Evolutionary conservation across 2,329 filamentous ascomycete species (phyloP), one percentile per base, ranked within the genome.

Genomic region (Pyricularia pennisetigena): DNA sequence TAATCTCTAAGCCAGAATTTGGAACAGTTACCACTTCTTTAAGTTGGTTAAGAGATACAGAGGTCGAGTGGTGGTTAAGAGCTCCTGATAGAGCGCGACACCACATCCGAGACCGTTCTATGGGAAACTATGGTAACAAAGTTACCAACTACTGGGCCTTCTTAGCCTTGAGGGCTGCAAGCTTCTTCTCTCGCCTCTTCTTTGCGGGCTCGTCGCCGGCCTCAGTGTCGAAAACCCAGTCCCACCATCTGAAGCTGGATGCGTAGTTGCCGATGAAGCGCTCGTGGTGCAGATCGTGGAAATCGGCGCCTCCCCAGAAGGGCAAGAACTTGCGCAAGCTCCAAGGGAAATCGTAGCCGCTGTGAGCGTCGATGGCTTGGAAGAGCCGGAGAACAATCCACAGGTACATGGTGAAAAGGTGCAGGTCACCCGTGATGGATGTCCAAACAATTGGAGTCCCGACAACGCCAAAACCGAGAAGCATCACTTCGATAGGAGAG

Each of bases 241-340:
- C 95, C 95, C 95, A 99, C 95, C 95, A 99, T 79, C 94, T 88
- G 88, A 99, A 99, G 84, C 92, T 97, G 77, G 93, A 97, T 67
- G 94, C 85, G 79, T 98, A 99, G 84, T 99, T 99, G 74, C 95
- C 95, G 71, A 99, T 93, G 82, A 99, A 99, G 78, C 93, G 93
- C 84, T 99, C 95, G 82, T 99, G 95, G 82, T 99, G 95, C 63
- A 93, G 83, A 76, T 99, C 95, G 82, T 99, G 95, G 82, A 98
- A 94, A 74, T 97, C 89, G 68, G 95, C 95, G 71, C 95, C 95
- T 68, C 94, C 94, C 95, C 95, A 99, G 87, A 99, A 94, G 49
- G 95, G 95, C 67, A 99, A 82, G 84, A 73, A 91, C 80, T 97
- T 92, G 80, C 94, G 93, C 81, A 99, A 82, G 76, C 90, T 94